Evolutionary conservation across 1,284 basidiomycete species (phyloP).

Genomic region (Pisolithus thermaeus): DNA sequence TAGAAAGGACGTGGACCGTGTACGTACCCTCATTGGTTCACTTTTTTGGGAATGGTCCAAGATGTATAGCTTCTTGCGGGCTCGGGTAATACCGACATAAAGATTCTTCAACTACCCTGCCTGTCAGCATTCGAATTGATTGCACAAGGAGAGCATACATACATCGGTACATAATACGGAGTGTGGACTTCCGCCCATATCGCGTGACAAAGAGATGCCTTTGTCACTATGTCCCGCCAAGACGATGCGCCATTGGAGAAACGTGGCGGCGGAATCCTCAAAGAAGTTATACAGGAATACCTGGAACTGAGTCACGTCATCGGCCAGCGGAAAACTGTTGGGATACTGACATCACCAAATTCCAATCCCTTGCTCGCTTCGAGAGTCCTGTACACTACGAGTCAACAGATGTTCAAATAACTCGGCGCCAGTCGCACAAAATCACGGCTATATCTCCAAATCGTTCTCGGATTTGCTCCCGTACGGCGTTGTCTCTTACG

Average conservation of each 20-base stretch:
- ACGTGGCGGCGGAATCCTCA: conserved; percentile 48
- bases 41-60: conserved; percentile 53
- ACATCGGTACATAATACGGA: conserved; percentile 59
- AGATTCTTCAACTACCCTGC: conserved; percentile 53
- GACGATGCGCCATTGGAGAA: conserved; percentile 54
- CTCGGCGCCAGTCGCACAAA: conserved; percentile 36
- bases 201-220: conserved; percentile 40
- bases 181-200: conserved; percentile 41
- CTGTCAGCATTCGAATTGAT: not conserved
- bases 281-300: conserved; percentile 71
- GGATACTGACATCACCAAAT: conserved; percentile 54
- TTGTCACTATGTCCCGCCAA: conserved; percentile 33
- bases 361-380: conserved; percentile 73
- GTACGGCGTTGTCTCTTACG: conserved; percentile 56
- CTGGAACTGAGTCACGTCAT: conserved; percentile 26
- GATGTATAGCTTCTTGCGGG: conserved; percentile 63
- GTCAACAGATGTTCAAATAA: not conserved
- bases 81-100: conserved; percentile 67
- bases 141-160: conserved; percentile 1
- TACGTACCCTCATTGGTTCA: conserved; percentile 50
- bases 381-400: conserved; percentile 44
- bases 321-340: too few relatives aligned
- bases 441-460: conserved; percentile 61
- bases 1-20: not conserved
- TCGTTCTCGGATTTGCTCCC: conserved; percentile 40